Evolutionary conservation across 345 rosid species (phyloP).

Genomic region (Erucastrum elatum): DNA sequence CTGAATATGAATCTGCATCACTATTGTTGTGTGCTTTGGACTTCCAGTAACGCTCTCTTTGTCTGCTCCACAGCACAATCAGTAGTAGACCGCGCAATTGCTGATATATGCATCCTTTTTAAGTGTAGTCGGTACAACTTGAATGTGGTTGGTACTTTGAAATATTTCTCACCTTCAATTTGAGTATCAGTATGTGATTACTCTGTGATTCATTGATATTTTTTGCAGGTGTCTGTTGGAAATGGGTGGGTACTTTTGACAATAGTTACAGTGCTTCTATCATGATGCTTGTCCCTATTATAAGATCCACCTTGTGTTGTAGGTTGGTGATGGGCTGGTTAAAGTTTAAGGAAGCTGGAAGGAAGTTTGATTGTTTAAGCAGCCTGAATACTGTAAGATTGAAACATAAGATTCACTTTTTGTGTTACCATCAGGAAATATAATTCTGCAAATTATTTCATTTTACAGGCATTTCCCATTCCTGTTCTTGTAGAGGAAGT

Average conservation of each 20-base stretch:
- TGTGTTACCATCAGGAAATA: not conserved
- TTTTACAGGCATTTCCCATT: slow-evolving; percentile 63
- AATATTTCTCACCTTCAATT: not conserved
- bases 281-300: slow-evolving; percentile 10
- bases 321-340: slow-evolving; percentile 98
- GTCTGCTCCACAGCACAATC: slow-evolving; percentile 62
- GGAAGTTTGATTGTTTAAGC: slow-evolving; percentile 72
- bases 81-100: slow-evolving; percentile 82
- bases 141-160: slow-evolving; percentile 68
- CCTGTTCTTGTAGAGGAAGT: slow-evolving; percentile 85
- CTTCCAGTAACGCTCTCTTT: not conserved
- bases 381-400: slow-evolving; percentile 61
- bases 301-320: slow-evolving; percentile 28
- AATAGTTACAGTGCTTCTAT: not conserved
- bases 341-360: slow-evolving; percentile 70
- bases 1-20: not conserved
- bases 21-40: not conserved
- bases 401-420: not conserved
- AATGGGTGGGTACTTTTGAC: slow-evolving; percentile 63
- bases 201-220: not conserved
- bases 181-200: slow-evolving; percentile 17
- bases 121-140: slow-evolving; percentile 91
- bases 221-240: slow-evolving; percentile 79
- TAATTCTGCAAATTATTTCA: slow-evolving; percentile 19
- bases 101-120: slow-evolving; percentile 81